Base-by-base conservation (phyloP, 176 grass and related monocot genomes). In the Poa pratensis region DNA sequence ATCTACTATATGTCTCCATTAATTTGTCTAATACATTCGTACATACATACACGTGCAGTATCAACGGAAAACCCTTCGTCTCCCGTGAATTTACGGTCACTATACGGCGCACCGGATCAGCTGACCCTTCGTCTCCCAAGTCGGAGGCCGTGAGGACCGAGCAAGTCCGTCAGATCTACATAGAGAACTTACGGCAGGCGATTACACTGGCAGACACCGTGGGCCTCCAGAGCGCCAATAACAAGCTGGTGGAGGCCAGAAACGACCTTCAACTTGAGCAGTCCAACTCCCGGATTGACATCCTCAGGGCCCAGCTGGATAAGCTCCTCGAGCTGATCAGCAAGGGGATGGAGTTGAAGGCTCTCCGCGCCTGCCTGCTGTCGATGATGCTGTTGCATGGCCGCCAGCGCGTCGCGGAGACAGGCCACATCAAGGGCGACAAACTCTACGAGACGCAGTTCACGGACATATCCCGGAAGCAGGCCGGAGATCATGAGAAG, bases 171-270 rank as follows among this genome's bases (percentile, higher is more conserved):
- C 34, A 13, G 23, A 0, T 0, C 7, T 16, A 59, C 17, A 1
- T 20, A 1, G 15, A 22, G 0, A 51, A 9, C 20, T 9, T 76
- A 2, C 20, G 22, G 28, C 17, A 75, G 16, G 87, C 58, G 9
- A 54, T 9, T 0, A 5, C 4, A 0, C 5, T 70, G 67, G 16
- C 54, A 17, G n/a, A 82, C 5, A 0, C 17, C 15, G 0, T 9
- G 0, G 9, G 43, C 71, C 3, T 40, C 17, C 7, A 69, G 0
- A 3, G 28, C 24, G 88, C 83, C 64, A 18, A 10, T 1, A 5
- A 15, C 49, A 81, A 85, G 82, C 77, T 90, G 30, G 3, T 20
- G 46, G 34, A 77, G 46, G 77, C 61, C 18, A 9, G 60, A 10
- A 13, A 26, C 16, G 65, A 24, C 1, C 18, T 90, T 1, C 11